phyloP scores from a whole-genome alignment of 169 alveolate genomes.

The Babesia bovis region DNA sequence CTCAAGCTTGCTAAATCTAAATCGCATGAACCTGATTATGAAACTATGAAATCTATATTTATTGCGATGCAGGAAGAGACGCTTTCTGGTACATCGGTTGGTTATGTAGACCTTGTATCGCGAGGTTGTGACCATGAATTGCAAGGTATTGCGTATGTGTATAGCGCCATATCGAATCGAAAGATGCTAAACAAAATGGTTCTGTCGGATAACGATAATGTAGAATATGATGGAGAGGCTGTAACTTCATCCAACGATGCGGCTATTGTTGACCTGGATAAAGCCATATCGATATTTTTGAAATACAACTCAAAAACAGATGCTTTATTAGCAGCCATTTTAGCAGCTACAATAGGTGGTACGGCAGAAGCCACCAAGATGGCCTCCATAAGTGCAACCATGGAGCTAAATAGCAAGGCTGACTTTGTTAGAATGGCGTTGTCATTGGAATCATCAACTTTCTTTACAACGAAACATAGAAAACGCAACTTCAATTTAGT shows the following conservation, averaged over 20 bases:
- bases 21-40: background rate
- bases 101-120: constrained; percentile 18
- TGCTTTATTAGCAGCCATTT: constrained; percentile 22
- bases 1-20: constrained; percentile 1
- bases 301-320: constrained; percentile 36
- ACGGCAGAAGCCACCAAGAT: constrained; percentile 31
- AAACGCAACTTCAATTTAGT: constrained; percentile 46
- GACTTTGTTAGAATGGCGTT: constrained; percentile 63
- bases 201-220: background rate
- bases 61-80: constrained; percentile 44
- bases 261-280: constrained; percentile 44
- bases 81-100: background rate
- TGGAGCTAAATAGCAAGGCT: constrained; percentile 30
- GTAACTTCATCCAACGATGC: background rate
- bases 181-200: background rate
- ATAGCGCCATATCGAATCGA: constrained; percentile 23
- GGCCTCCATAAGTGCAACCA: constrained; percentile 29
- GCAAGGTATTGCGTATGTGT: constrained; percentile 45
- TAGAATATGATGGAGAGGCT: background rate
- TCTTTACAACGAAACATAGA: constrained; percentile 10
- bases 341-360: constrained; percentile 32
- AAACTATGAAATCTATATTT: background rate
- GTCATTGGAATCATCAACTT: constrained; percentile 48
- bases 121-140: constrained; percentile 54
- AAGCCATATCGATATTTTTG: constrained; percentile 22